Evolutionary conservation across 176 grass and related monocot genomes (phyloP).

Genomic region (Saccharum spontaneum): DNA sequence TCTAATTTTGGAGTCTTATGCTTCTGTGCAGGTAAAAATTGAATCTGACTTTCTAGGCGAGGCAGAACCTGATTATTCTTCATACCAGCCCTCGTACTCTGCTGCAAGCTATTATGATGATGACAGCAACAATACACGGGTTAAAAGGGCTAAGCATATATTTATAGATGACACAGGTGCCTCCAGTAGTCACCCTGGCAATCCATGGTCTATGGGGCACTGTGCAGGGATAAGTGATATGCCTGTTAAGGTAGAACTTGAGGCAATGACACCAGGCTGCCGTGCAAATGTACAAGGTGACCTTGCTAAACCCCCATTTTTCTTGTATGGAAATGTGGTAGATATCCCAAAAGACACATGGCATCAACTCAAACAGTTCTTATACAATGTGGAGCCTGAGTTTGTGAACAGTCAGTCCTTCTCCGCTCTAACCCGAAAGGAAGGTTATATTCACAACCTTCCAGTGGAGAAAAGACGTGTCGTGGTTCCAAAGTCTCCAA

Average conservation of each 20-base stretch:
- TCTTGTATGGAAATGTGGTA: conserved; percentile 73
- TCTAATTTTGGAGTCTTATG: conserved; percentile 21
- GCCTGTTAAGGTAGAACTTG: conserved; percentile 47
- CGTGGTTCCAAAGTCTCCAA: conserved; percentile 54
- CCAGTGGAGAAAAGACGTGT: conserved; percentile 41
- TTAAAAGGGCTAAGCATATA: conserved; percentile 54
- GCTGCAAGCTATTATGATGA: conserved; percentile 27
- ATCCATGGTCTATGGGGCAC: conserved; percentile 22
- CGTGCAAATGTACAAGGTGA: conserved; percentile 9
- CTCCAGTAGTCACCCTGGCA: conserved; percentile 30
- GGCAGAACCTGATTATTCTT: conserved; percentile 40
- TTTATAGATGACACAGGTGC: conserved; percentile 36
- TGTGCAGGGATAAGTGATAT: conserved; percentile 1
- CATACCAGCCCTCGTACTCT: conserved; percentile 36
- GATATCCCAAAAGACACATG: conserved; percentile 61
- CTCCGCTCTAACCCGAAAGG: conserved; percentile 59
- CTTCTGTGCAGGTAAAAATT: conserved; percentile 40
- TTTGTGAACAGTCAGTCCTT: conserved; percentile 67
- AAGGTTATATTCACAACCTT: conserved; percentile 91
- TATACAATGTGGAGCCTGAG: conserved; percentile 67
- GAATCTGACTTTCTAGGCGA: conserved; percentile 42
- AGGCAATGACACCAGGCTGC: conserved; percentile 1
- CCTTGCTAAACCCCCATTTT: conserved; percentile 56
- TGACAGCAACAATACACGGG: neutral
- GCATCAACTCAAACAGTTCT: conserved; percentile 52